Conservation (phyloP, 148 eudicot species). For the Silene conica region DNA sequence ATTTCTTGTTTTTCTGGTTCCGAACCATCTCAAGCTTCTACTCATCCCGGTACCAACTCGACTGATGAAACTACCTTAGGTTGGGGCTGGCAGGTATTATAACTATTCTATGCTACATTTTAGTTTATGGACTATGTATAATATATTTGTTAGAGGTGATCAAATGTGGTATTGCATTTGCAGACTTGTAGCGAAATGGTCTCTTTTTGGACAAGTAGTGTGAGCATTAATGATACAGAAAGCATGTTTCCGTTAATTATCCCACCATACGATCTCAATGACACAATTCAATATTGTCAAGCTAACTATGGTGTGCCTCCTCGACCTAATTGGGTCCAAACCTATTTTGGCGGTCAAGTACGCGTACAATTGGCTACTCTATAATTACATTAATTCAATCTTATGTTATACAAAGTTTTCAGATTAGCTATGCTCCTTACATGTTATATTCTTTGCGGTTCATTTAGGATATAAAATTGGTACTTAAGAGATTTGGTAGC, state of each 20-base stretch:
- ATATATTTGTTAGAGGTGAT: no score
- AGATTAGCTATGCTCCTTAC: no score
- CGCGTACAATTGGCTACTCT: background rate
- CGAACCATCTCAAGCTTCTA: slow-evolving; percentile 5
- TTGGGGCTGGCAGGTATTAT: slow-evolving; percentile 11
- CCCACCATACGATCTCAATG: background rate
- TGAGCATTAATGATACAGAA: background rate
- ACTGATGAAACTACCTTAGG: slow-evolving; percentile 3
- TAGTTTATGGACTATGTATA: background rate
- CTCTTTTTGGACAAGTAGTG: background rate
- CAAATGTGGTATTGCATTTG: no score
- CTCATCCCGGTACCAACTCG: background rate
- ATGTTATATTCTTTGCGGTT: no score
- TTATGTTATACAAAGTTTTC: no score
- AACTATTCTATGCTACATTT: background rate
- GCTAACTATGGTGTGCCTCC: slow-evolving; percentile 2
- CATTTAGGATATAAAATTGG: slow-evolving; percentile 27
- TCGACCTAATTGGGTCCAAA: slow-evolving; percentile 2
- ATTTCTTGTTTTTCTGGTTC: background rate
- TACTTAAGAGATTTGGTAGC: slow-evolving; percentile 25
- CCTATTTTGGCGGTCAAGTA: slow-evolving; percentile 10
- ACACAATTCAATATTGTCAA: background rate
- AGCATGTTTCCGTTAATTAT: background rate
- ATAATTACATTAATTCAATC: no score
- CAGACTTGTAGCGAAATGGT: background rate